Evolutionary conservation across 2,329 filamentous ascomycete species (phyloP), one percentile per base, ranked within the genome.

Genomic region (Bipolaris victoriae): DNA sequence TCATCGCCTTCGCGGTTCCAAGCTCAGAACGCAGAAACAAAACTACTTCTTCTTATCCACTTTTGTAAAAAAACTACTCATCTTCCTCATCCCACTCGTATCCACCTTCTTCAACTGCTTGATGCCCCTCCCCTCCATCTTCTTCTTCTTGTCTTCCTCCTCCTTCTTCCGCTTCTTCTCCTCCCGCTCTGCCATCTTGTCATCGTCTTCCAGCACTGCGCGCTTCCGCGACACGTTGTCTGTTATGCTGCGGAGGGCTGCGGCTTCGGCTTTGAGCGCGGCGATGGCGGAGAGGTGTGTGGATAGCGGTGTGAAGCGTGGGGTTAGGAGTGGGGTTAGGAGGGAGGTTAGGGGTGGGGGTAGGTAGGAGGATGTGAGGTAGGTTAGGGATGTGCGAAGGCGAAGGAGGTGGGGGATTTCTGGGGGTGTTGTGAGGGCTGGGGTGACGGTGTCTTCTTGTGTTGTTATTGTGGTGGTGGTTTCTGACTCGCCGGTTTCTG

Each of bases 21-120:
- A 29, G 26, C 3, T 9, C 9, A 29, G 9, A 10, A 3, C 9
- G 10, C 26, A 3, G 9, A 29, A 29, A 29, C 0, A 10, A 29
- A 29, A 3, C 9, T 18, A 18, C 33, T 56, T 60, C 39, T 48
- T 39, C 58, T 65, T 69, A 65, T 76, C 61, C 51, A 78, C 79
- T 79, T 94, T 96, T 58, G 87, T 87, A 76, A 99, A 99, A 79
- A 99, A 99, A 60, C 88, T 86, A 73, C 91, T 97, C 85, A 99
- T 85, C 81, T 98, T 99, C 84, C 90, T 95, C 95, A 99, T 99
- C 1, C 95, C 95, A 20, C 79, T 86, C 0, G 90, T 93, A 77
- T 98, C 90, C 46, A 93, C 94, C 79, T 98, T 99, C 75, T 90
- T 90, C 70, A 99, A 75, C 46, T 93, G 85, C 72, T 88, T 88